These are phyloP conservation scores for Maudiozyma serrabonitensis DNA, from an alignment of 805 yeast genomes.

Conservation along the genomic window DNA sequence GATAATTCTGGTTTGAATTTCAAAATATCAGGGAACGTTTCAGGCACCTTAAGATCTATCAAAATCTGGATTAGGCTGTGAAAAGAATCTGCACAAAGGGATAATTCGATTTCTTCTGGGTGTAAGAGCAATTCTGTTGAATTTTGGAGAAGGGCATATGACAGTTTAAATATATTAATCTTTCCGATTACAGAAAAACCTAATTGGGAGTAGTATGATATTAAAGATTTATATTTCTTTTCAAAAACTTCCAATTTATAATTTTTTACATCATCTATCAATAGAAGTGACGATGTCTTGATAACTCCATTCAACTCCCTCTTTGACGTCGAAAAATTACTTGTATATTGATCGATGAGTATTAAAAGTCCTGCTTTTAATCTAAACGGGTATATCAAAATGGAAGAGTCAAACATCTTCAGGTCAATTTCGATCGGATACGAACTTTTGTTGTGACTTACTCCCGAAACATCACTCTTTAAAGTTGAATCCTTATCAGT, in stretches of 20 bases:
- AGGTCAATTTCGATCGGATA: conserved; percentile 9
- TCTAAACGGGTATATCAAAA: conserved; percentile 58
- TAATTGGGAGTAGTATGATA: conserved; percentile 14
- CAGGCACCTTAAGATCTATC: conserved; percentile 63
- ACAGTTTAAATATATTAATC: conserved; percentile 6
- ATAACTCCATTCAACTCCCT: conserved; percentile 37
- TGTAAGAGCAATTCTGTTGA: conserved; percentile 28
- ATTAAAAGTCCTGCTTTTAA: conserved; percentile 46
- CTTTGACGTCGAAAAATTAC: conserved; percentile 16
- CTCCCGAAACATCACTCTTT: no score
- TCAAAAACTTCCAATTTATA: neutral
- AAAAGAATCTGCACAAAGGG: conserved; percentile 76
- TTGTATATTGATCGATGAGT: conserved; percentile 44
- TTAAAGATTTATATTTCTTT: conserved; percentile 4
- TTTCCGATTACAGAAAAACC: conserved; percentile 23
- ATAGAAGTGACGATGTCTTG: conserved; percentile 39
- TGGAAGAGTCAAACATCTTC: conserved; percentile 39
- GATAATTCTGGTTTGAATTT: conserved; percentile 37
- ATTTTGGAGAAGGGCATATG: conserved; percentile 12
- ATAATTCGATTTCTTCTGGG: conserved; percentile 39
- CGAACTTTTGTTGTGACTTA: neutral
- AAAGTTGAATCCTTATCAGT: neutral
- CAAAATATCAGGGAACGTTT: conserved; percentile 47
- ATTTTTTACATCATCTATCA: conserved; percentile 51
- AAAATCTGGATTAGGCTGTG: conserved; percentile 59